phyloP scores from a whole-genome alignment of 345 rosid genomes.

The Brassica juncea region DNA sequence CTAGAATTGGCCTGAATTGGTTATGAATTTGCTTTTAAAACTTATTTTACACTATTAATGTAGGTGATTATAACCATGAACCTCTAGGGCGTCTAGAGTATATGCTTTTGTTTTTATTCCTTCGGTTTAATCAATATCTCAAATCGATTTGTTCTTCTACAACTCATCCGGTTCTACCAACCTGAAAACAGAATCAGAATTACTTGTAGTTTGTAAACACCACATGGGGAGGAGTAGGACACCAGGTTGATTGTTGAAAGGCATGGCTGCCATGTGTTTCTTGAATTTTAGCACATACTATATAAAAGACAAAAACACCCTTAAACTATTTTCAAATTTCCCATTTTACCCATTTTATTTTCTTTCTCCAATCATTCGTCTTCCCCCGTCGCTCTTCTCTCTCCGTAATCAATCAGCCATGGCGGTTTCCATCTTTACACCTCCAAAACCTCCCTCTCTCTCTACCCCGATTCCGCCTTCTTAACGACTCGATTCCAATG shows the following conservation, averaged over 20 bases:
- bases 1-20: too few species aligned
- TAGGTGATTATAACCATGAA: too few species aligned
- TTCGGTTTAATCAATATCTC: background rate
- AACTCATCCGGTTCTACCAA: background rate
- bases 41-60: too few species aligned
- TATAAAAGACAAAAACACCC: background rate
- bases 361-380: slow-evolving; percentile 33
- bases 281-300: background rate
- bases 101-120: background rate
- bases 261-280: background rate
- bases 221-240: background rate
- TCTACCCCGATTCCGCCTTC: background rate
- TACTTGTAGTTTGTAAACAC: background rate
- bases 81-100: background rate
- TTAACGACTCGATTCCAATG: slow-evolving; percentile 41
- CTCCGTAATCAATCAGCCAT: slow-evolving; percentile 27
- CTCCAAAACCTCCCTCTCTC: slow-evolving; percentile 37
- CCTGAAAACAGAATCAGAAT: background rate
- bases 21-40: too few species aligned
- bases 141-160: background rate
- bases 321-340: background rate
- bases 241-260: background rate
- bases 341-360: background rate
- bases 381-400: slow-evolving; percentile 2
- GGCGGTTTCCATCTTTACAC: slow-evolving; percentile 46